Evolutionary conservation across 2,329 filamentous ascomycete genomes (phyloP), one percentile per base, ranked within the genome.

Genomic region (Gremmenia infestans): DNA sequence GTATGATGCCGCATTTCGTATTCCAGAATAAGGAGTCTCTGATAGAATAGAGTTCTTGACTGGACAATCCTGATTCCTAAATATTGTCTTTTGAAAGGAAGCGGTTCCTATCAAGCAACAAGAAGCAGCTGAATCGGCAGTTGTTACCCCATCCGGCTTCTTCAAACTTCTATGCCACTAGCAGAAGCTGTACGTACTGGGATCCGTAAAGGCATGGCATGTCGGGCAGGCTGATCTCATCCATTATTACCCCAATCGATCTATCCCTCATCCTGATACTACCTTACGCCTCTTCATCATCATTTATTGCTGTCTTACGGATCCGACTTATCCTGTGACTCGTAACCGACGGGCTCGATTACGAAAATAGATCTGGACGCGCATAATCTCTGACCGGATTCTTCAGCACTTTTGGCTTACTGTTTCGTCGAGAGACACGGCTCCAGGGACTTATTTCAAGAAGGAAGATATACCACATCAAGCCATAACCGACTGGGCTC

Each of bases 191-290:
- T 51, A 56, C 37, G 40, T 46, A 46, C 52, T 28, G 37, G 49
- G 43, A 47, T 48, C 19, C 42, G 9, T 46, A 19, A 25, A 22
- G 43, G 45, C 40, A 46, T 32, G 51, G 28, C 28, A 32, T 32
- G 8, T 39, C 51, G 40, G 47, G 43, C 53, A 55, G 46, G 50
- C 53, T 53, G 50, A 53, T 54, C 52, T 58, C 48, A 52, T 43
- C 39, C 42, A 19, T 28, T 40, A 50, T 37, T 51, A 35, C 43
- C 42, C 54, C 48, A 52, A 48, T 49, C 45, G 54, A 52, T 37
- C 46, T 56, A 22, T 48, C 17, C 49, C 42, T 52, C 49, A 48
- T 37, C 40, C 39, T 23, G 48, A 52, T 56, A 52, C 54, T 39
- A 56, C 48, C 43, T 52, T 49, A 56, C 54, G 45, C 50, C 22